phyloP scores from a whole-genome alignment of 1,284 basidiomycete genomes.

The Fomitopsis palustris region DNA sequence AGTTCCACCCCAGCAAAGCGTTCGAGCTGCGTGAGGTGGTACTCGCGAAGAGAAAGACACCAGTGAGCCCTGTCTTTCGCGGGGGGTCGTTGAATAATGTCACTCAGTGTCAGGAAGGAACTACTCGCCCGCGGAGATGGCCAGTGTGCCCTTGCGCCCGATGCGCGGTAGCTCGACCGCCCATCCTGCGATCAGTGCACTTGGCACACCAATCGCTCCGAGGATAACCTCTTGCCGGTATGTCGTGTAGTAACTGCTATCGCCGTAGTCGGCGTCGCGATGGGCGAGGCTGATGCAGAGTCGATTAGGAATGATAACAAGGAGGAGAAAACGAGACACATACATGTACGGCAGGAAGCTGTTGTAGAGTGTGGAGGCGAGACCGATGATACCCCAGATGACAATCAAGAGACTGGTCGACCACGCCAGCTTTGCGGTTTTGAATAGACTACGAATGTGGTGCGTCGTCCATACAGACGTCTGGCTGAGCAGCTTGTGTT shows the following conservation, averaged over 20 bases:
- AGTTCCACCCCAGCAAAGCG: slow-evolving; percentile 69
- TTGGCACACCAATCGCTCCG: slow-evolving; percentile 63
- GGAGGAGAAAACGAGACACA: slow-evolving; percentile 16
- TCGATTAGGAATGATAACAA: not conserved
- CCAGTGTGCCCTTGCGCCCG: slow-evolving; percentile 63
- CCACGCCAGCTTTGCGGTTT: slow-evolving; percentile 52
- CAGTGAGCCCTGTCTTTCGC: slow-evolving; percentile 56
- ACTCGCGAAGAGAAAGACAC: slow-evolving; percentile 67
- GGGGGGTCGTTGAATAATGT: slow-evolving; percentile 37
- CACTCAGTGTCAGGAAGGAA: slow-evolving; percentile 32
- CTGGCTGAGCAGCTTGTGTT: slow-evolving; percentile 29
- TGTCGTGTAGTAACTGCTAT: slow-evolving; percentile 44
- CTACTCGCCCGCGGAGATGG: slow-evolving; percentile 47
- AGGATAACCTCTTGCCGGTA: slow-evolving; percentile 62
- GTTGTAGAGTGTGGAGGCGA: slow-evolving; percentile 60
- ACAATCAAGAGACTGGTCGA: slow-evolving; percentile 52
- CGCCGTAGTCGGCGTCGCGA: slow-evolving; percentile 46
- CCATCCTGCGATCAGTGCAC: slow-evolving; percentile 61
- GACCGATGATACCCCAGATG: slow-evolving; percentile 63
- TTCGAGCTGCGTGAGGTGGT: slow-evolving; percentile 66
- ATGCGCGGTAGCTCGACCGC: slow-evolving; percentile 57
- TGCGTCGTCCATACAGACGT: slow-evolving; percentile 33
- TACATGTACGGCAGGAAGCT: slow-evolving; percentile 47
- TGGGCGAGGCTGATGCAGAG: slow-evolving; percentile 33
- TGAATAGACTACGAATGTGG: slow-evolving; percentile 54